A percentile compares a stretch with the other conserved stretches of the same genome.
These are phyloP conservation scores for Pseudopithomyces chartarum DNA, from an alignment of 2,329 filamentous ascomycete species.

Conservation along the genomic window DNA sequence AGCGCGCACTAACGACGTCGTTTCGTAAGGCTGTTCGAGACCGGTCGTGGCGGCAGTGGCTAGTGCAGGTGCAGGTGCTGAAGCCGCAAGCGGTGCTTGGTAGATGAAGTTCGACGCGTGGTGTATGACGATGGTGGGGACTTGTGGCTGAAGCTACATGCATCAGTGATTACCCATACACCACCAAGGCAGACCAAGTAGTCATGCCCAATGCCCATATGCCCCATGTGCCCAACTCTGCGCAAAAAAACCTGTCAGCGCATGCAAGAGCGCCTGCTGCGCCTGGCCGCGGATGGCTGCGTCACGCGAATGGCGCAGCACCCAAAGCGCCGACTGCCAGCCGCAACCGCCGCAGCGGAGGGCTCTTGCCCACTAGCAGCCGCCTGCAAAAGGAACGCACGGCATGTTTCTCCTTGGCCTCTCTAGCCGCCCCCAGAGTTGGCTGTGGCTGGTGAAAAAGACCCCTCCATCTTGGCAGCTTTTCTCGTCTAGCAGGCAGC, in stretches of 20 bases:
- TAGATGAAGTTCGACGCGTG: conserved; percentile 29
- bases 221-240: too few relatives aligned
- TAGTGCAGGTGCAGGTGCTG: neutral
- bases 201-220: neutral
- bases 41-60: conserved; percentile 1
- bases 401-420: conserved; percentile 4
- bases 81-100: conserved; percentile 7
- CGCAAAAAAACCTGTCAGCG: neutral
- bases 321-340: conserved; percentile 1
- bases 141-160: conserved; percentile 31
- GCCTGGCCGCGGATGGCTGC: conserved; percentile 5
- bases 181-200: neutral
- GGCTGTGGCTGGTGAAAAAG: neutral
- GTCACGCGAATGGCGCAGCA: conserved; percentile 10
- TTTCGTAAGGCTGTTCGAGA: conserved; percentile 5
- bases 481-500: neutral
- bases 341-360: neutral
- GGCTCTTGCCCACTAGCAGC: neutral
- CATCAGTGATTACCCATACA: neutral
- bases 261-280: neutral
- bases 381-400: conserved; percentile 4
- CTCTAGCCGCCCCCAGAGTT: neutral
- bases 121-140: conserved; percentile 33
- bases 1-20: neutral
- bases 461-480: neutral